These are phyloP conservation scores for Imleria badia DNA, from an alignment of 768 basidiomycete species.

Conservation along the genomic window DNA sequence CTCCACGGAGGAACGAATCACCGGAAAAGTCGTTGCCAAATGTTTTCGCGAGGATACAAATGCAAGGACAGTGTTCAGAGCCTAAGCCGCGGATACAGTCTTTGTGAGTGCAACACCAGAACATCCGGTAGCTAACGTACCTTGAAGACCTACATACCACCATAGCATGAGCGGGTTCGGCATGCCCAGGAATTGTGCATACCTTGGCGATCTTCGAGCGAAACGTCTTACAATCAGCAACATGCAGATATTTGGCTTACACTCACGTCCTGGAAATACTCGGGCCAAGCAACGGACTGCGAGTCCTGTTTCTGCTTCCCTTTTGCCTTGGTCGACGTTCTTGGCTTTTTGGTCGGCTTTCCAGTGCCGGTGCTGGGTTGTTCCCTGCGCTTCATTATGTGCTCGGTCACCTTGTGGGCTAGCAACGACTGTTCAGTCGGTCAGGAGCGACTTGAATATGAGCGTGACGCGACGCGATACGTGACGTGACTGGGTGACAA, in stretches of 20 bases:
- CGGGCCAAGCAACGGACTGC: conserved; percentile 47
- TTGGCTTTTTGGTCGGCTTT: conserved; percentile 15
- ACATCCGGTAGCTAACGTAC: conserved; percentile 19
- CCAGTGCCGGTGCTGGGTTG: background rate
- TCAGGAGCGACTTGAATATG: background rate
- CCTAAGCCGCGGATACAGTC: conserved; percentile 40
- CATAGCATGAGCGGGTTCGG: background rate
- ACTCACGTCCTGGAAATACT: conserved; percentile 56
- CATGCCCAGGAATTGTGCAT: background rate
- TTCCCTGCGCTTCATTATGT: conserved; percentile 16
- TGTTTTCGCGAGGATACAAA: conserved; percentile 83
- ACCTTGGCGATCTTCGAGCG: conserved; percentile 60
- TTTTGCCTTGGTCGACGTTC: conserved; percentile 11
- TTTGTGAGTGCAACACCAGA: background rate
- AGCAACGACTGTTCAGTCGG: too few species aligned
- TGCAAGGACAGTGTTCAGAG: conserved; percentile 85
- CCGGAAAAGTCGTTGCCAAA: conserved; percentile 75
- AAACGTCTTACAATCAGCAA: background rate
- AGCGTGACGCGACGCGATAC: conserved; percentile 21
- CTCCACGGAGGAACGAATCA: conserved; percentile 78
- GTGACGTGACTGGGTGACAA: conserved; percentile 20
- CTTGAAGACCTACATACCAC: conserved; percentile 41
- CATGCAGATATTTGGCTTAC: background rate
- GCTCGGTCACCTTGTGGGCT: background rate
- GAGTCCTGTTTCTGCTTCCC: conserved; percentile 17